Percentiles rank a stretch among this genome's conserved stretches.
Conservation (phyloP, 2,329 filamentous ascomycete genomes). For the Alternaria triticina region DNA sequence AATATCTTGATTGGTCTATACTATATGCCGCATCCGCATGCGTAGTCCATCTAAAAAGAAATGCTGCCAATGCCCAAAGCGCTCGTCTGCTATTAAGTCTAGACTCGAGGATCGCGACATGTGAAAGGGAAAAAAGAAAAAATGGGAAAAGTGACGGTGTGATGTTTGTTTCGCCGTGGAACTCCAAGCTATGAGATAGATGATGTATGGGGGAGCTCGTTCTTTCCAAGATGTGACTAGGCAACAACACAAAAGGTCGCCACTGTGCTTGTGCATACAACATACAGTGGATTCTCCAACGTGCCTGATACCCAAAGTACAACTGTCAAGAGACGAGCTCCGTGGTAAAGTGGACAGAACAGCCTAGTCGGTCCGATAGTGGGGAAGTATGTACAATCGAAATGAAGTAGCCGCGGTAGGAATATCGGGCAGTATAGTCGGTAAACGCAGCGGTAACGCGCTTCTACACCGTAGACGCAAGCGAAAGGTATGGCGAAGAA, state of each 20-base stretch:
- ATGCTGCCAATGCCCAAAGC: not conserved
- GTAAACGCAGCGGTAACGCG: not conserved
- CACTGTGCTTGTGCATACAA: not conserved
- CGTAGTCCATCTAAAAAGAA: constrained; percentile 1
- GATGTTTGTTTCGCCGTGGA: constrained; percentile 6
- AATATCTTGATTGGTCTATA: constrained; percentile 16
- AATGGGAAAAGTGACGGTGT: not conserved
- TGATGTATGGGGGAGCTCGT: not conserved
- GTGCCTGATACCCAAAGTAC: not conserved
- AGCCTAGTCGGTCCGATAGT: constrained; percentile 10
- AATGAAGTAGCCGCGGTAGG: not conserved
- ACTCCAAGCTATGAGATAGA: constrained; percentile 15
- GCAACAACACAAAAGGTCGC: not conserved
- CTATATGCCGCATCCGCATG: constrained; percentile 7
- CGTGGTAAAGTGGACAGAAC: not conserved
- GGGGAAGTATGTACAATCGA: constrained; percentile 17
- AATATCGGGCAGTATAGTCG: not conserved
- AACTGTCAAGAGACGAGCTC: not conserved
- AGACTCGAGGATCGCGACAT: not conserved
- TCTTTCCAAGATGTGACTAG: not conserved
- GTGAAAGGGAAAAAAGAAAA: not conserved
- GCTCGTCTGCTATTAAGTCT: constrained; percentile 1
- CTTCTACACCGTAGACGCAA: not conserved
- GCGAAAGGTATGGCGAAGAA: not conserved
- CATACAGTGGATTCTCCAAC: not conserved